Percentiles rank a stretch among this genome's conserved stretches.
Evolutionary conservation across 805 yeast genomes (phyloP).

Genomic region (Yarrowia keelungensis): DNA sequence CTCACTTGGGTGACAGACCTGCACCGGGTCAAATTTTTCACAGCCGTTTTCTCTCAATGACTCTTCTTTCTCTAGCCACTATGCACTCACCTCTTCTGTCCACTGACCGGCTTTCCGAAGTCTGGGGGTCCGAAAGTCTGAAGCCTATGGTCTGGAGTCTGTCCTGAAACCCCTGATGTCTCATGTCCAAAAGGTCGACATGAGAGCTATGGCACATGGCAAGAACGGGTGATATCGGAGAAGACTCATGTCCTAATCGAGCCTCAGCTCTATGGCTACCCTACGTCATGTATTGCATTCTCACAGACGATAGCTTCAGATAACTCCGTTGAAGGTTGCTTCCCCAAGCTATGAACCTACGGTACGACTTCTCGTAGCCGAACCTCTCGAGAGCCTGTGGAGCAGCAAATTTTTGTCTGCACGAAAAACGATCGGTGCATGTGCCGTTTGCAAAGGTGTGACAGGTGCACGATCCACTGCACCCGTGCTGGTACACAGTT

Average conservation of each 20-base stretch:
- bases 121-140: neutral
- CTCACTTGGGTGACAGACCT: neutral
- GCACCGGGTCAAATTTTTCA: neutral
- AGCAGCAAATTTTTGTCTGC: neutral
- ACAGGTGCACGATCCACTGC: no score
- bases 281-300: no score
- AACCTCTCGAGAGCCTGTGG: neutral
- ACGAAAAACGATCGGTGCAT: no score
- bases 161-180: no score
- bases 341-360: neutral
- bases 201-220: no score
- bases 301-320: neutral
- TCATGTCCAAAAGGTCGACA: no score
- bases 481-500: no score
- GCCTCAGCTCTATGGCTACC: no score
- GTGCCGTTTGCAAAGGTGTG: no score
- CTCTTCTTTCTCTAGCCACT: neutral
- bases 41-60: neutral
- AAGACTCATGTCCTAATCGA: no score
- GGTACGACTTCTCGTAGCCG: neutral
- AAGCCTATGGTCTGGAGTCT: neutral
- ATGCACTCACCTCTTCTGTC: slow-evolving; percentile 1
- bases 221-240: no score
- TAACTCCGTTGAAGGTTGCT: slow-evolving; percentile 2
- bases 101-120: slow-evolving; percentile 1